Evolutionary conservation across 2,329 filamentous ascomycete species (phyloP).

Genomic region (Colletotrichum spaethianum): DNA sequence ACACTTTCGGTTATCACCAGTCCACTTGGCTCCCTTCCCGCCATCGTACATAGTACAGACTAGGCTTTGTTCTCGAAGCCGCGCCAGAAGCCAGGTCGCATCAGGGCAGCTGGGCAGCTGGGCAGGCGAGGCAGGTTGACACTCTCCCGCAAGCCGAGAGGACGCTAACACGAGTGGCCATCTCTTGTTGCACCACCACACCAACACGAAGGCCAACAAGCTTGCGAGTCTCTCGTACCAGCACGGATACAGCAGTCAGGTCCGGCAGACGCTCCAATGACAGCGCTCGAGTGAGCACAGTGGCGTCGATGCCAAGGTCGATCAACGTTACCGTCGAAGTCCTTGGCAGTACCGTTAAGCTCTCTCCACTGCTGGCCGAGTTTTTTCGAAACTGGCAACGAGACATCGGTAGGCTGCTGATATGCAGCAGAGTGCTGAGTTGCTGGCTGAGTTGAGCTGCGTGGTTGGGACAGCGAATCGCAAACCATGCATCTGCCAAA

Average conservation of each 20-base stretch:
- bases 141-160: conserved; percentile 18
- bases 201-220: conserved; percentile 25
- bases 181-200: conserved; percentile 11
- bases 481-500: conserved; percentile 9
- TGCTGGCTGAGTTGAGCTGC: conserved; percentile 10
- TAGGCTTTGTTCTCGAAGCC: conserved; percentile 38
- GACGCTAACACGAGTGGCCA: not conserved
- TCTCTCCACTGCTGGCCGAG: conserved; percentile 2
- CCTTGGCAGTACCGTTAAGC: conserved; percentile 25
- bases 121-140: not conserved
- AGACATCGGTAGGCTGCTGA: not conserved
- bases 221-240: conserved; percentile 13
- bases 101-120: not conserved
- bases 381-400: not conserved
- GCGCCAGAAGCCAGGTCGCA: conserved; percentile 36
- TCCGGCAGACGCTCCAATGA: conserved; percentile 34
- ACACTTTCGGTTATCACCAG: conserved; percentile 31
- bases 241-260: conserved; percentile 30
- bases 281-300: not conserved
- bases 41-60: conserved; percentile 20
- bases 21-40: conserved; percentile 2
- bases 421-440: conserved; percentile 3
- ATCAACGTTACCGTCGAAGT: conserved; percentile 39
- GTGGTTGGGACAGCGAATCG: conserved; percentile 9
- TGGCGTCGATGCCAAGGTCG: conserved; percentile 41